These are phyloP conservation scores for Parathielavia appendiculata DNA, from an alignment of 495 filamentous ascomycete species.

Conservation along the genomic window DNA sequence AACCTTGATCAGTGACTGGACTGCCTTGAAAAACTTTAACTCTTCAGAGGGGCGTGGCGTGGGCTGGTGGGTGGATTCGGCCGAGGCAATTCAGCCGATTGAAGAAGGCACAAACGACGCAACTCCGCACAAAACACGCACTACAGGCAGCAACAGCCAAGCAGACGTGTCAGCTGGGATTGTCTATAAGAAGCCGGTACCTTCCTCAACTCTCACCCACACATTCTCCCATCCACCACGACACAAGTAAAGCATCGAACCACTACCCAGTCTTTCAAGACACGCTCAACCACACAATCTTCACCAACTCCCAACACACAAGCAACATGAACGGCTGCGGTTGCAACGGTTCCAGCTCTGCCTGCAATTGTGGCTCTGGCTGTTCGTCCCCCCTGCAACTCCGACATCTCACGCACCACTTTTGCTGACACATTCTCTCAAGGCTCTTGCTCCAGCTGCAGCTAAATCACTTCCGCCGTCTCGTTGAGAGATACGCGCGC, in stretches of 20 bases:
- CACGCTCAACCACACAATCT: constrained; percentile 15
- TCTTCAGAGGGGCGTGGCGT: neutral
- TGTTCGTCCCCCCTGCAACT: constrained; percentile 32
- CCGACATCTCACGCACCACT: neutral
- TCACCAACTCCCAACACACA: constrained; percentile 19
- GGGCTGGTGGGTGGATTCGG: constrained; percentile 8
- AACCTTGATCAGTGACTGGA: neutral
- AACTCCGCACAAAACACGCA: constrained; percentile 39
- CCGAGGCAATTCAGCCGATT: neutral
- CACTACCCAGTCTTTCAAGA: neutral
- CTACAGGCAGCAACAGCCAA: constrained; percentile 10
- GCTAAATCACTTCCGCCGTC: constrained; percentile 11
- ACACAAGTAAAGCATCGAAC: neutral
- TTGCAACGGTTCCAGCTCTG: constrained; percentile 39
- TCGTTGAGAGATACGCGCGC: neutral
- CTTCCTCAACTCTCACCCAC: neutral
- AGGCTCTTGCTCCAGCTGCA: constrained; percentile 44
- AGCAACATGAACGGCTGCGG: constrained; percentile 45
- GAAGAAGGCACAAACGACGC: constrained; percentile 16
- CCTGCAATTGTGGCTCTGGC: constrained; percentile 37
- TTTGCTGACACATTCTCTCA: neutral
- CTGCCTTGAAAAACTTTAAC: no score
- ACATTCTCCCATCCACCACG: constrained; percentile 12
- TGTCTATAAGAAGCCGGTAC: constrained; percentile 24
- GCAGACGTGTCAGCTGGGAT: constrained; percentile 8